Conservation (phyloP, 345 rosid genomes). For the Moricandia moricandioides region DNA sequence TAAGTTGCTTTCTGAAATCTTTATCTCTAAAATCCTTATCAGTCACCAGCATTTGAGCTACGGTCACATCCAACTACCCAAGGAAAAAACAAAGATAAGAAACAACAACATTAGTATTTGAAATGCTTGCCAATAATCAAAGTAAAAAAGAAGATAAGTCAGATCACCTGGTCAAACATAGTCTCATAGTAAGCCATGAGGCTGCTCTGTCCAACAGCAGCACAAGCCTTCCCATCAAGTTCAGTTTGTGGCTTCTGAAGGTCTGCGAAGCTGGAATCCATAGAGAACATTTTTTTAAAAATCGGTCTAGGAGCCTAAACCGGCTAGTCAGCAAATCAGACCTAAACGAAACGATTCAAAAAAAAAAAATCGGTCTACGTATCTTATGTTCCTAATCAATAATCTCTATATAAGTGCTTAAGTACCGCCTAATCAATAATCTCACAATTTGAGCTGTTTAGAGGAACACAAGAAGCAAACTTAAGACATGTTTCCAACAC, state of each 20-base stretch:
- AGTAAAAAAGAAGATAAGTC: neutral
- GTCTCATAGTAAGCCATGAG: slow-evolving; percentile 95
- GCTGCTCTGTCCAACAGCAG: slow-evolving; percentile 97
- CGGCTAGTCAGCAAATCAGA: no score
- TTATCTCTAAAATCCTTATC: slow-evolving; percentile 79
- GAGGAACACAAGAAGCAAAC: neutral
- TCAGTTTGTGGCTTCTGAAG: slow-evolving; percentile 91
- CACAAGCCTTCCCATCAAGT: slow-evolving; percentile 97
- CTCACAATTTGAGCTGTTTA: neutral
- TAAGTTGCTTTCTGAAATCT: slow-evolving; percentile 80
- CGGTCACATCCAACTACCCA: slow-evolving; percentile 87
- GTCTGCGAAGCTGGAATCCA: slow-evolving; percentile 71
- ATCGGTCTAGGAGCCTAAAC: no score
- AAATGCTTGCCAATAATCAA: neutral
- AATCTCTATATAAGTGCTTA: no score
- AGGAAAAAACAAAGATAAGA: neutral
- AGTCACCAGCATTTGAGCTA: slow-evolving; percentile 94
- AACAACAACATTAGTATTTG: slow-evolving; percentile 5
- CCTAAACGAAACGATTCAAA: no score
- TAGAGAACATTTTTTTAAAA: neutral
- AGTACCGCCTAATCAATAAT: no score
- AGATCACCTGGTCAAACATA: slow-evolving; percentile 68
- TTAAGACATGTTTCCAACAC: neutral
- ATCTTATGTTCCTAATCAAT: no score
- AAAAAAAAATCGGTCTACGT: no score